phyloP scores from a whole-genome alignment of 176 grass and related monocot genomes.

The Oryza glaberrima region DNA sequence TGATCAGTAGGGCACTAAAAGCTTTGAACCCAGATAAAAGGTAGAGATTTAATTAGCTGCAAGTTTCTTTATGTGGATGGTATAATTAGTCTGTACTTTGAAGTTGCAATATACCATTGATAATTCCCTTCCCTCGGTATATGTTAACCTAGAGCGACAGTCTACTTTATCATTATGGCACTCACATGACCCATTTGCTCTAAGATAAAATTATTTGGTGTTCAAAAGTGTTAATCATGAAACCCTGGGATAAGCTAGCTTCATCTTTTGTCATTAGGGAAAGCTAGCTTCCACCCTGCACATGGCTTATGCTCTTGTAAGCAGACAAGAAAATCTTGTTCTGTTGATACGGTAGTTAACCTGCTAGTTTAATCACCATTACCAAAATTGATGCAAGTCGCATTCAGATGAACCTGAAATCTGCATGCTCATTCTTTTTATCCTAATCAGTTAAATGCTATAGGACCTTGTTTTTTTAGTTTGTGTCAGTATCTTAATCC shows the following conservation, averaged over 20 bases:
- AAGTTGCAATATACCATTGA: conserved; percentile 18
- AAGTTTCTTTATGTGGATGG: conserved; percentile 35
- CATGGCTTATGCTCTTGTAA: conserved; percentile 62
- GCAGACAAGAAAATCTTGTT: conserved; percentile 69
- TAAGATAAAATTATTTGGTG: conserved; percentile 45
- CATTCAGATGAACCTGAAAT: conserved; percentile 51
- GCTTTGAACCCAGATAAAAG: conserved; percentile 26
- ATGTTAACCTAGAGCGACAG: conserved; percentile 30
- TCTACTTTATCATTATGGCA: conserved; percentile 56
- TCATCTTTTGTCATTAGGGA: conserved; percentile 44
- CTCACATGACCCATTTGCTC: conserved; percentile 55
- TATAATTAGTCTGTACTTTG: conserved; percentile 51
- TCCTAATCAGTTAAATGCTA: conserved; percentile 38
- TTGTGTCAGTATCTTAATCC: conserved; percentile 31
- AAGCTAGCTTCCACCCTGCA: conserved; percentile 50
- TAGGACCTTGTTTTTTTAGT: conserved; percentile 36
- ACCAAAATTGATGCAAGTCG: conserved; percentile 31
- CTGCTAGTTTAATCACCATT: conserved; percentile 53
- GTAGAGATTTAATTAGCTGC: conserved; percentile 29
- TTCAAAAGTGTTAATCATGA: conserved; percentile 64
- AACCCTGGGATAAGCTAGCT: conserved; percentile 42
- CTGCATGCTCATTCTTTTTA: conserved; percentile 30
- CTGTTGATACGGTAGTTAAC: conserved; percentile 51
- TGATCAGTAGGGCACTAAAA: conserved; percentile 25
- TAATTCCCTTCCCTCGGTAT: conserved; percentile 42